Conservation (phyloP, 2,329 filamentous ascomycete species). For the Cladosporium sp. region DNA sequence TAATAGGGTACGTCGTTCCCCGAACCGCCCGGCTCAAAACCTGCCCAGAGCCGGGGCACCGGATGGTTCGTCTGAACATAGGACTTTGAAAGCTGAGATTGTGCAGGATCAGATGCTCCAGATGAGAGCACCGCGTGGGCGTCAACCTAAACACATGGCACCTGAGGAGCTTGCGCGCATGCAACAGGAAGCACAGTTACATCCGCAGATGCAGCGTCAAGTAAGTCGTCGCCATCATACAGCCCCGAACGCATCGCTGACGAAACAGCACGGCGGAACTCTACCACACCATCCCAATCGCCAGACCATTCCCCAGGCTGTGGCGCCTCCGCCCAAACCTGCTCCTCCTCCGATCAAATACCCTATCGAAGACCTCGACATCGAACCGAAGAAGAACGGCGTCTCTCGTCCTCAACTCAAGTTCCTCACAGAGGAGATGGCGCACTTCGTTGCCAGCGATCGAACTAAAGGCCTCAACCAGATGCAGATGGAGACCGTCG, state of each 20-base stretch:
- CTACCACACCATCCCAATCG: slow-evolving; percentile 37
- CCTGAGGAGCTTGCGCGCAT: slow-evolving; percentile 12
- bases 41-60: not conserved
- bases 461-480: slow-evolving; percentile 42
- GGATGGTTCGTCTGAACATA: not conserved
- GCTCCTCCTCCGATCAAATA: slow-evolving; percentile 80
- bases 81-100: not conserved
- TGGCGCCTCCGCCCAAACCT: slow-evolving; percentile 31
- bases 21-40: not conserved
- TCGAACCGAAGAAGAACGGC: slow-evolving; percentile 60
- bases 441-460: slow-evolving; percentile 26
- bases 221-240: slow-evolving; percentile 6
- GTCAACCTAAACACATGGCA: slow-evolving; percentile 19
- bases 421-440: slow-evolving; percentile 57
- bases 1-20: not conserved
- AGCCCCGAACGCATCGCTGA: slow-evolving; percentile 16
- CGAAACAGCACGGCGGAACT: slow-evolving; percentile 32
- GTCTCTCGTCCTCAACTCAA: slow-evolving; percentile 67
- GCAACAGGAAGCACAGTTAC: slow-evolving; percentile 13
- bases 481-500: slow-evolving; percentile 79
- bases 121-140: slow-evolving; percentile 19
- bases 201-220: slow-evolving; percentile 16
- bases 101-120: slow-evolving; percentile 20
- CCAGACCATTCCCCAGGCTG: not conserved
- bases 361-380: slow-evolving; percentile 87